A percentile compares a stretch with the other conserved stretches of the same genome.
phyloP scores from a whole-genome alignment of 495 filamentous ascomycete species.

The Diplogelasinospora grovesii region DNA sequence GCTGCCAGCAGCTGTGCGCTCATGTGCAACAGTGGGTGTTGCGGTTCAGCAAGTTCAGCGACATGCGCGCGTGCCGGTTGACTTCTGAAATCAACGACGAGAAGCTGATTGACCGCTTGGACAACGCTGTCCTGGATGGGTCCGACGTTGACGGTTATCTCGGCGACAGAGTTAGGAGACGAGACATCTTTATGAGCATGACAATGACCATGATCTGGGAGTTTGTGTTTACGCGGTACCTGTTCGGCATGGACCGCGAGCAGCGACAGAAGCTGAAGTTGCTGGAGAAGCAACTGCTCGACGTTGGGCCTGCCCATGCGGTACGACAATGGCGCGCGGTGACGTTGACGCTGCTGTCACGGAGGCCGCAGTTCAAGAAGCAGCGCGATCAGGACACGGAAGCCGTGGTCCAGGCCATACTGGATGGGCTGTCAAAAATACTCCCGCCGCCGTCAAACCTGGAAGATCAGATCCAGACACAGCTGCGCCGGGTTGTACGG shows the following conservation, averaged over 20 bases:
- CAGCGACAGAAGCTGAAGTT: constrained; percentile 94
- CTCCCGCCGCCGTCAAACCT: constrained; percentile 76
- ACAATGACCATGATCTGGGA: constrained; percentile 99
- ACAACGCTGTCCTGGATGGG: constrained; percentile 89
- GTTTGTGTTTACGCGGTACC: constrained; percentile 92
- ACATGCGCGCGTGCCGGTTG: constrained; percentile 73
- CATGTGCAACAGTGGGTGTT: constrained; percentile 95
- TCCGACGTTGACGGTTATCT: constrained; percentile 83
- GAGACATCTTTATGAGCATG: constrained; percentile 94
- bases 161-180: constrained; percentile 72
- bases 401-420: constrained; percentile 80
- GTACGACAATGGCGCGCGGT: constrained; percentile 95
- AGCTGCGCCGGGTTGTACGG: constrained; percentile 74
- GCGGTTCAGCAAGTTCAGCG: constrained; percentile 93
- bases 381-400: constrained; percentile 83
- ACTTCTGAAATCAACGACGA: constrained; percentile 79
- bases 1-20: constrained; percentile 88
- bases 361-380: constrained; percentile 61
- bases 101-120: constrained; percentile 82
- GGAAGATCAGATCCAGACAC: constrained; percentile 64
- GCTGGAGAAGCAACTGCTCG: constrained; percentile 81
- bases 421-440: constrained; percentile 66
- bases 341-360: constrained; percentile 80
- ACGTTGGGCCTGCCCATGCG: constrained; percentile 73
- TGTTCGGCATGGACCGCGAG: constrained; percentile 96